These are phyloP conservation scores for Gillenia trifoliata DNA, from an alignment of 306 rosid species.

Conservation along the genomic window DNA sequence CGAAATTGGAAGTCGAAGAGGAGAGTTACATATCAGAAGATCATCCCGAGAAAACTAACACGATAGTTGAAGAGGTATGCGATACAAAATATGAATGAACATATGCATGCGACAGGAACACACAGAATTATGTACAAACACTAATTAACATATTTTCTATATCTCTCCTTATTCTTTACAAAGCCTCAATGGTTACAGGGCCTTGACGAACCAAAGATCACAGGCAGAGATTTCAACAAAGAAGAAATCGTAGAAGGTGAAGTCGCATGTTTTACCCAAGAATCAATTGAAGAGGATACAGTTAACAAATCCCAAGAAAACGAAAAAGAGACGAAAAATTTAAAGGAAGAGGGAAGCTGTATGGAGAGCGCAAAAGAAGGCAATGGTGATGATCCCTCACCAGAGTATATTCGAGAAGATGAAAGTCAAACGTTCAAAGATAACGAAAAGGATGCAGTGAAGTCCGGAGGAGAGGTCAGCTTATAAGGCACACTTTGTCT, in stretches of 20 bases:
- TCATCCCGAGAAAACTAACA: neutral
- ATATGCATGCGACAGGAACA: neutral
- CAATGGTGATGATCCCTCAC: neutral
- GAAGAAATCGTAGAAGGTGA: constrained; percentile 16
- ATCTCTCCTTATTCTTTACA: neutral
- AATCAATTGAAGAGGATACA: constrained; percentile 21
- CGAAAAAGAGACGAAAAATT: constrained; percentile 6
- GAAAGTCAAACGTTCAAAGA: neutral
- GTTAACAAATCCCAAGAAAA: constrained; percentile 7
- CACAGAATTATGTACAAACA: neutral
- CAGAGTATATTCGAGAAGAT: constrained; percentile 16
- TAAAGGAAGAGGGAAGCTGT: constrained; percentile 20
- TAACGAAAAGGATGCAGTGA: constrained; percentile 5
- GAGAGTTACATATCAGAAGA: constrained; percentile 4
- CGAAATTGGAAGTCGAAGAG: constrained; percentile 2
- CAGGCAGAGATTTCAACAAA: constrained; percentile 6
- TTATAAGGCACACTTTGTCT: neutral
- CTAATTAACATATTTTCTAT: neutral
- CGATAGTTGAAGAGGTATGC: constrained; percentile 3
- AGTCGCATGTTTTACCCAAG: neutral
- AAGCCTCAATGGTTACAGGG: constrained; percentile 2
- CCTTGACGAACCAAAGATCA: constrained; percentile 6
- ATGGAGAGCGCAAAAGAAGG: constrained; percentile 15
- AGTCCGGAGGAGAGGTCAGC: constrained; percentile 22
- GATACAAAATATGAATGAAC: neutral